A percentile compares a stretch with the other conserved stretches of the same genome.
Conservation (phyloP, 257 asterid species). For the Gentiana macrophylla region DNA sequence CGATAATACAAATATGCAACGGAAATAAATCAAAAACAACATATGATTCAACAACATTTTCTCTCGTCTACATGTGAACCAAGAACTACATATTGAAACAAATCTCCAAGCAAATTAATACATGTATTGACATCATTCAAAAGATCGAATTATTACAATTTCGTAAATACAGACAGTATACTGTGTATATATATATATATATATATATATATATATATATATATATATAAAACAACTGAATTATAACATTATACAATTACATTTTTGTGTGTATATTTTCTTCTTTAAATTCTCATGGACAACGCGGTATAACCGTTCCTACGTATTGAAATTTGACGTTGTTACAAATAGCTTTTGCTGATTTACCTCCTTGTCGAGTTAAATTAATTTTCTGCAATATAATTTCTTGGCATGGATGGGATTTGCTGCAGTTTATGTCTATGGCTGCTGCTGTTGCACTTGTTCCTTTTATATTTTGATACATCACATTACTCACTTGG, state of each 20-base stretch:
- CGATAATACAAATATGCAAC: no score
- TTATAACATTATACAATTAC: no score
- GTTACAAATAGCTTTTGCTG: conserved; percentile 40
- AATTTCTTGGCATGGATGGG: conserved; percentile 52
- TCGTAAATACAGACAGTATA: background rate
- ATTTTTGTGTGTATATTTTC: no score
- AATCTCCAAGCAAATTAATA: background rate
- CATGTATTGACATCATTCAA: background rate
- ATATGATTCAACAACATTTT: no score
- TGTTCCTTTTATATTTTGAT: conserved; percentile 57
- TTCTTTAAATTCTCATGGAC: conserved; percentile 14
- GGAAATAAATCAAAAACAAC: no score
- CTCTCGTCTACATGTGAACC: no score
- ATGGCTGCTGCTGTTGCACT: conserved; percentile 52
- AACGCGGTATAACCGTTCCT: conserved; percentile 44
- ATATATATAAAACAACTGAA: background rate
- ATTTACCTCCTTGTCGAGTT: conserved; percentile 16
- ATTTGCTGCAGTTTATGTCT: conserved; percentile 42
- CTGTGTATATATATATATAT: background rate
- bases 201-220: no score
- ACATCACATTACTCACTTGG: conserved; percentile 43
- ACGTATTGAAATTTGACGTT: conserved; percentile 26
- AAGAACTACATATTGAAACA: background rate
- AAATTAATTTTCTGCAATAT: conserved; percentile 46
- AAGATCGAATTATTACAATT: background rate